Evolutionary conservation across 257 asterid genomes (phyloP), one percentile per base, ranked within the genome.

Genomic region (Solanum gracilifrons): DNA sequence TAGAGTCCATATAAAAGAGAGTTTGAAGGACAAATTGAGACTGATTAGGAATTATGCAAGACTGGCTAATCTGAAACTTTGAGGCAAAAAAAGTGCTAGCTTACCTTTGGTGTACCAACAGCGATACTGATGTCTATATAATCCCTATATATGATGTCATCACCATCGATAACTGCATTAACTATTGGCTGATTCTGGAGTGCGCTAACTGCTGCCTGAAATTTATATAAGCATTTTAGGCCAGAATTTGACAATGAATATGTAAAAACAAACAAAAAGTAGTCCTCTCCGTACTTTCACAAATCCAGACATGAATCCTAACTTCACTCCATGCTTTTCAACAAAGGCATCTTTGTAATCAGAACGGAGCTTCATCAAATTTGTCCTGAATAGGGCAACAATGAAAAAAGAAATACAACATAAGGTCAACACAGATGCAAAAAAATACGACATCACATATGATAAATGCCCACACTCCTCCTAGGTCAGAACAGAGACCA

Each of bases 161-260:
- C 99, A 16, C 99, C 98, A 89, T 97, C 99, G 86, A 97, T 97
- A 90, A 97, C 99, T 36, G 99, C 99, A 87, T 97, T 97, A 88
- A 97, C 92, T 85, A 93, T 93, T 27, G 99, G 99, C 92, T 95
- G 98, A 93, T 92, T 93, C 94, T 96, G 98, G 33, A 97, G 91
- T 83, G 98, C 99, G 86, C 98, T 96, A 88, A 97, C 92, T 85
- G 99, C 98, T 73, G 99, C 99, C 99, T 97, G 97, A 89, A 87
- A 92, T 31, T 87, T 76, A 31, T 86, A 62, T 86, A 76, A 77
- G 46, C 35, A 5, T 82, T 25, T 79, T 72, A 60, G 71, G 71
- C 15, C 55, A 55, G n/a, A 82, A 16, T 12, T 36, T 23, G 13
- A 88, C n/a, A 69, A 82, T 5, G 12, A 76, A 36, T 13, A 29